Base-by-base conservation (phyloP, 2,329 filamentous ascomycete genomes). In the Aspergillaceae sp. region DNA sequence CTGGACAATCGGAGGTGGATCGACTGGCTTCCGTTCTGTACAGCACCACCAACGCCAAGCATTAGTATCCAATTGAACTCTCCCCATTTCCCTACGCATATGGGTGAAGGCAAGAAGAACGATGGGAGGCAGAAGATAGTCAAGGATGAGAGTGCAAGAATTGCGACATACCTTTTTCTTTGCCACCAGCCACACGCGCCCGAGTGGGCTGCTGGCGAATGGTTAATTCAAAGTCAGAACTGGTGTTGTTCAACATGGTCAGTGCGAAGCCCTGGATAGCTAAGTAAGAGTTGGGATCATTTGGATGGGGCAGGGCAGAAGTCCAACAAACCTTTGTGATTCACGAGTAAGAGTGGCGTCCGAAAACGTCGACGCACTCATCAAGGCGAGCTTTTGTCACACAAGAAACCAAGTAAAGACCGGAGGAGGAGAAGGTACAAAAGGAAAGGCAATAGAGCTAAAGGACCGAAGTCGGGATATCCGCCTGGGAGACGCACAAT, bases 1-100 rank as follows among this genome's bases (percentile, higher is more conserved):
- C 68, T 91, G 82, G 40, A 94, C 73, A 56, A 94, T 86, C 37
- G 88, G 88, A 8, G 88, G 88, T 43, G 70, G 88, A 63, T 95
- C 88, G 58, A 95, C 80, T 5, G 88, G 87, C 66, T 94, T 94
- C 55, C 88, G 83, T 60, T 87, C 85, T 86, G 62, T 46, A 44
- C 19, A 19, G 19, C 19, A 19, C 19, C 8, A 45, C 33, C 33
- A 33, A 8, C 30, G 28, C 10, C 34, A n/a, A 41, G 35, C 41
- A 50, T 59, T 45, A 53, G 44, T 50, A 29, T 42, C 42, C 42
- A 38, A 34, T 19, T 19, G 32, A 10, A 34, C 8, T 1, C 19
- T 19, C 32, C n/a, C 8, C 32, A 34, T 11, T 11, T 36, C 10
- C 10, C 34, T 19, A 19, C 19, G 19, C 19, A 19, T 19, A 19